Evolutionary conservation across 1,284 basidiomycete genomes (phyloP), one percentile per base, ranked within the genome.

Genomic region (Lentinus polychrous): DNA sequence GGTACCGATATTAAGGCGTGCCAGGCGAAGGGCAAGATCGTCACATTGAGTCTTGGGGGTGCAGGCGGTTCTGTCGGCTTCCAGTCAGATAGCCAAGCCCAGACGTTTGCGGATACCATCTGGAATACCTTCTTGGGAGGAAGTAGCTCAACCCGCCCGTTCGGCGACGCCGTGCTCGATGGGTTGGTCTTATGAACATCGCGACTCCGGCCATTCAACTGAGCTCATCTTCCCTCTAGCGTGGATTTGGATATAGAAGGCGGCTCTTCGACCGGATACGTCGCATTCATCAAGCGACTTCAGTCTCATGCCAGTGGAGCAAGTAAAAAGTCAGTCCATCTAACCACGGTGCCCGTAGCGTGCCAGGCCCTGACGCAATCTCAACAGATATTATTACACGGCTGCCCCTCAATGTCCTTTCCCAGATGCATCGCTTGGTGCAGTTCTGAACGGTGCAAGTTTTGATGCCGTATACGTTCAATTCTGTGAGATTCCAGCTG

Each of bases 221-320:
- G 15, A 45, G 20, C 10, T 42, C 12, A 15, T 20, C 12, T 39
- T 43, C 18, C 40, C 45, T 44, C 14, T 52, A 83, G 81, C 14
- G 71, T 85, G 45, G 81, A 84, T 58, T 69, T 84, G 35, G 81
- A 83, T 59, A 82, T 85, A 56, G 81, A 84, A 63, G 72, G 73
- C 33, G 81, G 82, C 11, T 62, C 68, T n/a, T 71, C 73, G n/a
- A 65, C 66, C 15, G 68, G 73, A 33, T 83, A 82, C 60, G 69
- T 69, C 7, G 71, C 79, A 1, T 84, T 84, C 55, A 72, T 84
- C 17, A 81, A 74, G 49, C 65, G 70, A 50, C 74, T 83, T 43
- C 75, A 76, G 10, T 73, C 77, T 4, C 65, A 78, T 41, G 63
- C 76, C 33, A 68, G 58, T 46, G 70, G 72, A 34, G 72, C 73